Conservation (phyloP, 345 rosid species). For the Dovyalis caffra region DNA sequence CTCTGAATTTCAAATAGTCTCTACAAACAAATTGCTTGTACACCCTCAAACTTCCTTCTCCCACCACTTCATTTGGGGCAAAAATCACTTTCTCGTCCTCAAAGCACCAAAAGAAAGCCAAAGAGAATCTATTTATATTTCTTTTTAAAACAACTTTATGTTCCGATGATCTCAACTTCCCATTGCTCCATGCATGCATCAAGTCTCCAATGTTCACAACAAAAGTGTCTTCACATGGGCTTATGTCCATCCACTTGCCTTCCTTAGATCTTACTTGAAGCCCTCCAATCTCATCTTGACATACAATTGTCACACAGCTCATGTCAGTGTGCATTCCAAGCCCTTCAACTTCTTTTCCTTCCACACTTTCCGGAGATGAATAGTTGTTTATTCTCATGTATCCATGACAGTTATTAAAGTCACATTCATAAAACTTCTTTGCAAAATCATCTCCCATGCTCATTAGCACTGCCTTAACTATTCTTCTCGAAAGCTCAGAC, state of each 20-base stretch:
- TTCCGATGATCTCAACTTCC: conserved; percentile 35
- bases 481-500: conserved; percentile 32
- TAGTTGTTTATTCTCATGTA: conserved; percentile 42
- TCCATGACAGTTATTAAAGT: conserved; percentile 41
- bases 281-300: conserved; percentile 40
- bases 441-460: conserved; percentile 27
- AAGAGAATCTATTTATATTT: conserved; percentile 27
- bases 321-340: conserved; percentile 51
- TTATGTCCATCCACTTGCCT: conserved; percentile 43
- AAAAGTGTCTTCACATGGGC: conserved; percentile 32
- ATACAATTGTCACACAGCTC: conserved; percentile 43
- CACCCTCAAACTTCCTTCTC: conserved; percentile 16
- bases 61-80: conserved; percentile 37
- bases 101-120: conserved; percentile 46
- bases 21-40: conserved; percentile 40
- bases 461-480: conserved; percentile 24
- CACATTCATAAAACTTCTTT: conserved; percentile 24
- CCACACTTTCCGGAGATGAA: conserved; percentile 19
- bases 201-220: conserved; percentile 46
- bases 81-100: conserved; percentile 37
- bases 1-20: conserved; percentile 41
- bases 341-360: conserved; percentile 30
- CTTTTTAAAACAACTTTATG: conserved; percentile 35
- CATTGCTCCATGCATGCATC: conserved; percentile 52
- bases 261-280: conserved; percentile 39